Evolutionary conservation across 1,284 basidiomycete species (phyloP), one percentile per base, ranked within the genome.

Genomic region (Wallemia hederae): DNA sequence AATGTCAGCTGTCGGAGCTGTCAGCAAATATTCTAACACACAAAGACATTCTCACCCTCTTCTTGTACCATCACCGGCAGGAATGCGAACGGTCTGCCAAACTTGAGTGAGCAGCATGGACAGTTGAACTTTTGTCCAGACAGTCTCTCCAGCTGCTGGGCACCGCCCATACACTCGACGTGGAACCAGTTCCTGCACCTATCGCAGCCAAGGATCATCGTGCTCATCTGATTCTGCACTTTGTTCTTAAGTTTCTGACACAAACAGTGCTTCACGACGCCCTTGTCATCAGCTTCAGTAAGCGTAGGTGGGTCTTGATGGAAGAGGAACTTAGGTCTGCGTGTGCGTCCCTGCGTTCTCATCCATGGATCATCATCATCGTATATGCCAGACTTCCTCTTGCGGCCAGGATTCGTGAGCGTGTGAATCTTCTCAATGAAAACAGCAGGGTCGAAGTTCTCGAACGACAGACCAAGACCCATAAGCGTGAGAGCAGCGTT

Each of bases 181-280:
- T 70, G 69, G 63, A 68, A 70, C 68, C 69, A 69, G 27, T 66
- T 65, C 61, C 64, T 63, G 63, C 69, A 70, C 39, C 67, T 64
- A 61, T 69, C 67, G 63, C 69, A 70, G n/a, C 65, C 64, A 33
- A 69, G 66, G 68, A 69, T 69, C 56, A 58, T 58, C 17, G 24
- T 28, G 24, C 27, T 28, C 11, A 28, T 28, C 25, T 58, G 56
- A 49, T 49, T 49, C 22, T 49, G 39, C 39, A 64, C 63, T 27
- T 64, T 67, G 39, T 65, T 64, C 55, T 68, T 65, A 9, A 65
- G 62, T 59, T 64, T 61, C n/a, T 65, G 63, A 61, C 69, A 70
- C 24, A 68, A 63, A 63, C 69, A 70, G 62, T 68, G 67, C 25
- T 26, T 58, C 59, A 68, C 63, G 7, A 63, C 62, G 60, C 64